These are phyloP conservation scores for Paragyromitra xinjiangensis DNA, from an alignment of 495 filamentous ascomycete genomes.

Conservation along the genomic window DNA sequence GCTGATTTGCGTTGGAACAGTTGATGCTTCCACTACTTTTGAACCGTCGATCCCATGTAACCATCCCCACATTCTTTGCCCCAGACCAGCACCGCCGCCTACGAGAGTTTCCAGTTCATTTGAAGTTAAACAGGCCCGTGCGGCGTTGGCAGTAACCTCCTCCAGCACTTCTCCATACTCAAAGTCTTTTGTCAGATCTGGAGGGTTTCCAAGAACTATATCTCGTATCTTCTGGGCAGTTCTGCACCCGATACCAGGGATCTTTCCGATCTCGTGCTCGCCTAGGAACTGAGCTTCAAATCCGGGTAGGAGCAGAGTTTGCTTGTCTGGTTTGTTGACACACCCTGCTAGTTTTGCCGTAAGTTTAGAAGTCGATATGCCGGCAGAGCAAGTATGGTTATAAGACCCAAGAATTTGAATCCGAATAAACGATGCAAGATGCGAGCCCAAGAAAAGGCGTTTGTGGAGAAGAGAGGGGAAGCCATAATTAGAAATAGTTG, in stretches of 20 bases:
- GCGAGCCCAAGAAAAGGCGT: constrained; percentile 73
- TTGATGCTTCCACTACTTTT: constrained; percentile 74
- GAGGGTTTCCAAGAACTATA: constrained; percentile 65
- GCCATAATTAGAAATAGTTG: constrained; percentile 25
- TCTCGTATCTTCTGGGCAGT: constrained; percentile 74
- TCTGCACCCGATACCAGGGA: constrained; percentile 87
- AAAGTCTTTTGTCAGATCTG: constrained; percentile 60
- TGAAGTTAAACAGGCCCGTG: constrained; percentile 69
- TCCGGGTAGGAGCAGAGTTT: constrained; percentile 80
- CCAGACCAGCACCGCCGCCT: constrained; percentile 75
- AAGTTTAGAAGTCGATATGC: constrained; percentile 84
- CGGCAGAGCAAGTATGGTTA: constrained; percentile 87
- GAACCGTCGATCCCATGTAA: constrained; percentile 71
- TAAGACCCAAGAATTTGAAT: constrained; percentile 75
- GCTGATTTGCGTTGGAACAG: constrained; percentile 85
- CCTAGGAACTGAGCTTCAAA: constrained; percentile 74
- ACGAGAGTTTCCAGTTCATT: constrained; percentile 62
- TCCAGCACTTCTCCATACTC: constrained; percentile 64
- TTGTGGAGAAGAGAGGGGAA: constrained; percentile 59
- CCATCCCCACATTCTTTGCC: constrained; percentile 68
- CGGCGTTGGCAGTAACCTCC: constrained; percentile 70
- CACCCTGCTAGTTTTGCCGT: constrained; percentile 85
- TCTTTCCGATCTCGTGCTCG: constrained; percentile 75
- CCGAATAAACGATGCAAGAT: constrained; percentile 77
- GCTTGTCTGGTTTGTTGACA: constrained; percentile 82